Evolutionary conservation across 306 rosid species (phyloP).

Genomic region (Lupinus albus): DNA sequence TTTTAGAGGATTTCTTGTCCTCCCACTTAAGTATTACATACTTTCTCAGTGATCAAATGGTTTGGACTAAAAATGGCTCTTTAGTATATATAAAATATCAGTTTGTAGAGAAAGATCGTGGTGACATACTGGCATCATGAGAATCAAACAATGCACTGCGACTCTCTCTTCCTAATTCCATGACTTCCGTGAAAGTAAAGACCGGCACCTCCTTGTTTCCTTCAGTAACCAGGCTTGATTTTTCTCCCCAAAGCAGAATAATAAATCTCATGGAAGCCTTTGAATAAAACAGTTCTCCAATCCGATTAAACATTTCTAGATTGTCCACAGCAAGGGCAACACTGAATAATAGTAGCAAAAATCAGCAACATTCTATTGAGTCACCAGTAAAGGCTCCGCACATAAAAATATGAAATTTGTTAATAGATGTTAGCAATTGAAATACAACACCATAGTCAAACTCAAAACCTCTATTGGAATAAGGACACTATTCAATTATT

Average conservation of each 20-base stretch:
- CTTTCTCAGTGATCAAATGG: constrained; percentile 5
- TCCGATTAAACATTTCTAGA: constrained; percentile 77
- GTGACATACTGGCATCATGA: constrained; percentile 62
- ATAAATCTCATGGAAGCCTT: constrained; percentile 66
- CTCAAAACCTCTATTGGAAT: constrained; percentile 9
- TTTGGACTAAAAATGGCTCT: not conserved
- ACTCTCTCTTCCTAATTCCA: constrained; percentile 64
- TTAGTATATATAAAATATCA: not conserved
- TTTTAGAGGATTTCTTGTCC: constrained; percentile 3
- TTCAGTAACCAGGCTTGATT: constrained; percentile 54
- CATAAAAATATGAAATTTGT: constrained; percentile 11
- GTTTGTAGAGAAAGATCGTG: constrained; percentile 31
- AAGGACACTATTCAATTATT: not conserved
- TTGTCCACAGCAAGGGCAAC: constrained; percentile 84
- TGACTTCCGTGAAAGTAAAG: constrained; percentile 63
- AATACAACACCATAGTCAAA: constrained; percentile 20
- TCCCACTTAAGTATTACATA: not conserved
- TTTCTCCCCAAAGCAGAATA: constrained; percentile 95
- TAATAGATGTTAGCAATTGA: constrained; percentile 2
- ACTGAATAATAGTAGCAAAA: constrained; percentile 51
- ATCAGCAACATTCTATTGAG: constrained; percentile 27
- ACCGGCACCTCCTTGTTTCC: constrained; percentile 55
- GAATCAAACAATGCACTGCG: constrained; percentile 54
- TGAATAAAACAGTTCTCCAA: constrained; percentile 57
- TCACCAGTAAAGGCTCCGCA: constrained; percentile 29